Conservation (phyloP, 1,139 yeast species). For the Debaryomyces subglobosus region DNA sequence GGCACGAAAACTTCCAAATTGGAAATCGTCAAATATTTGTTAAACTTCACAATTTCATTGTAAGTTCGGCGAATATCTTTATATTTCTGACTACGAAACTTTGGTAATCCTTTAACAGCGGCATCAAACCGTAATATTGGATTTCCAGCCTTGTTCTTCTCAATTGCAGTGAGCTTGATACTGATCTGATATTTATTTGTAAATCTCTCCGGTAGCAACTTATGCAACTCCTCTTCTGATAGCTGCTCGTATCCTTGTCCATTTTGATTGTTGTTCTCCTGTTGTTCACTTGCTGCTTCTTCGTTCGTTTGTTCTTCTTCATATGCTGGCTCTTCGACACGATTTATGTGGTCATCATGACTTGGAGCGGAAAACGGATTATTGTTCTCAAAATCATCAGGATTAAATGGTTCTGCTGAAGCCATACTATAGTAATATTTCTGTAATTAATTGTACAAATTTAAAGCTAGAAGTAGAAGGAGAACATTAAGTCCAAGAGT, state of each 20-base stretch:
- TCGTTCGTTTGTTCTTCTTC: slow-evolving; percentile 9
- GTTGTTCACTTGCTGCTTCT: slow-evolving; percentile 8
- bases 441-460: not conserved
- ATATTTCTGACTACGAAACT: slow-evolving; percentile 71
- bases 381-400: slow-evolving; percentile 67
- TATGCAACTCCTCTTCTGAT: slow-evolving; percentile 43
- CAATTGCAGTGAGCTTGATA: slow-evolving; percentile 36
- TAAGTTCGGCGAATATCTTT: slow-evolving; percentile 81
- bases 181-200: slow-evolving; percentile 34
- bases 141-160: slow-evolving; percentile 44
- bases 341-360: slow-evolving; percentile 1
- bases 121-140: slow-evolving; percentile 50
- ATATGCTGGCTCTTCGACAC: slow-evolving; percentile 8
- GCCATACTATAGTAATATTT: slow-evolving; percentile 35
- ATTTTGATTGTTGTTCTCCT: slow-evolving; percentile 1
- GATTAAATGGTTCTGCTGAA: slow-evolving; percentile 62
- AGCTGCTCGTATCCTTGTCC: slow-evolving; percentile 21
- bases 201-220: slow-evolving; percentile 55
- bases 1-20: slow-evolving; percentile 95
- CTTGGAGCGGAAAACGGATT: slow-evolving; percentile 53
- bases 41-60: slow-evolving; percentile 74
- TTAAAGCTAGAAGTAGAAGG: not conserved
- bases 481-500: not conserved
- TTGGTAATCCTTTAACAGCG: slow-evolving; percentile 59
- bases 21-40: slow-evolving; percentile 75